Conservation (phyloP, 352 stramenopile species). For the Globisporangium nagaii region DNA sequence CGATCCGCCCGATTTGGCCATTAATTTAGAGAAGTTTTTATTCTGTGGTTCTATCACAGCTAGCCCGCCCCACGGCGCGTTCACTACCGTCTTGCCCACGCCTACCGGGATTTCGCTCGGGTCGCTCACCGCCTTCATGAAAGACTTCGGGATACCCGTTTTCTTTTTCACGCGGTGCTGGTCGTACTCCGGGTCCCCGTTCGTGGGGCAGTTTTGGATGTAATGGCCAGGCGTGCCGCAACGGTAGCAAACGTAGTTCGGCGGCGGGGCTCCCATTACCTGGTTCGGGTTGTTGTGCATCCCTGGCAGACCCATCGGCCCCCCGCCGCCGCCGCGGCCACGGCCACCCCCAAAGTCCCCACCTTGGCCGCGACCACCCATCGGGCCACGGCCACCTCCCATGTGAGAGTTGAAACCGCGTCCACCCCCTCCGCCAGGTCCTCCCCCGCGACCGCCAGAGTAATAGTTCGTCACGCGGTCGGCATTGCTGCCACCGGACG, state of each 20-base stretch:
- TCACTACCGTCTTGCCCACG: slow-evolving; percentile 83
- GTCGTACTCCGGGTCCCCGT: slow-evolving; percentile 84
- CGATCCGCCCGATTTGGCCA: slow-evolving; percentile 82
- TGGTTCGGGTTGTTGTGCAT: slow-evolving; percentile 11
- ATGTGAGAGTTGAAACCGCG: slow-evolving; percentile 18
- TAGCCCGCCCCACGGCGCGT: slow-evolving; percentile 78
- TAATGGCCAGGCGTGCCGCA: slow-evolving; percentile 82
- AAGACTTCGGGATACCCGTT: slow-evolving; percentile 85
- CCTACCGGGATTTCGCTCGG: slow-evolving; percentile 80
- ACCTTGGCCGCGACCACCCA: slow-evolving; percentile 32
- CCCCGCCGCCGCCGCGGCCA: slow-evolving; percentile 21
- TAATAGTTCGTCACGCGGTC: slow-evolving; percentile 81
- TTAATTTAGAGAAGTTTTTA: slow-evolving; percentile 91
- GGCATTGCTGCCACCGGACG: slow-evolving; percentile 65
- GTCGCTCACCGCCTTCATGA: slow-evolving; percentile 86
- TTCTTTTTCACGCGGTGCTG: slow-evolving; percentile 87
- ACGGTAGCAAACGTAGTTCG: slow-evolving; percentile 84
- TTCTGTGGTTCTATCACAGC: slow-evolving; percentile 88
- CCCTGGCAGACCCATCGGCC: slow-evolving; percentile 31
- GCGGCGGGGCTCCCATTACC: slow-evolving; percentile 56
- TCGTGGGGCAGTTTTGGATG: slow-evolving; percentile 87
- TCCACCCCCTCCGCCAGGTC: slow-evolving; percentile 21
- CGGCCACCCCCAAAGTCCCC: slow-evolving; percentile 29
- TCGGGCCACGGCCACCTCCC: slow-evolving; percentile 30
- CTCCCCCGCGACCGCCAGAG: slow-evolving; percentile 26